Base-by-base conservation (phyloP, 2,329 filamentous ascomycete species). In the Cladosporium colombiae region DNA sequence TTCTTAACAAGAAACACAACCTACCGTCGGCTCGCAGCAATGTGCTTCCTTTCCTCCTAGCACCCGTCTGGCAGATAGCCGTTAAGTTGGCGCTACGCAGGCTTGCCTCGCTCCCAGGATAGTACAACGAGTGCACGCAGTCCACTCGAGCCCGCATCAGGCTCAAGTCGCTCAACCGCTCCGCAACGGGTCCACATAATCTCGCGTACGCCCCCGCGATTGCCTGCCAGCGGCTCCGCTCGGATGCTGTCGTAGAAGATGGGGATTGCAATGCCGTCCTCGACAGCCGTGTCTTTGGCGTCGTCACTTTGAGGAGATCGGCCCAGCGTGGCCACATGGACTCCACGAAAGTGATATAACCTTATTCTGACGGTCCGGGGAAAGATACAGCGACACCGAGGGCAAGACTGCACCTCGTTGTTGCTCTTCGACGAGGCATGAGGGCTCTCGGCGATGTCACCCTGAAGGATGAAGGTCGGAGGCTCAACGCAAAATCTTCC, bases 231-330 rank as follows among this genome's bases (percentile, higher is more conserved):
- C 25, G 44, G 40, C 61, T 52, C 61, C 61, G 50, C 61, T 25
- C 25, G 21, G 35, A n/a, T 7, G 23, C 14, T 2, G 33, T 18
- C 23, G 14, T 8, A 29, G 61, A 55, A 63, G 50, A 46, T 63
- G 61, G 61, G 61, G 31, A 56, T 56, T 31, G 33, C 33, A 40
- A 44, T 63, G 61, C 61, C 61, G 61, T 63, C 50, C 18, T 63
- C 61, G 61, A 63, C 61, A 63, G 61, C 61, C 61, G 61, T 63
- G 61, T 63, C 61, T 63, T 55, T 63, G 50, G 50, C 35, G 61
- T 35, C 49, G 50, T 33, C 50, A 63, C 50, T 40, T 40, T 44
- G 25, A 46, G 25, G 50, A 44, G 50, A 63, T 63, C 50, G 61
- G 50, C 33, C 61, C 46, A 37, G 31, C 23, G 31, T 53, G 60